phyloP scores from a whole-genome alignment of 768 basidiomycete species.

The Tylopilus subfusipes region DNA sequence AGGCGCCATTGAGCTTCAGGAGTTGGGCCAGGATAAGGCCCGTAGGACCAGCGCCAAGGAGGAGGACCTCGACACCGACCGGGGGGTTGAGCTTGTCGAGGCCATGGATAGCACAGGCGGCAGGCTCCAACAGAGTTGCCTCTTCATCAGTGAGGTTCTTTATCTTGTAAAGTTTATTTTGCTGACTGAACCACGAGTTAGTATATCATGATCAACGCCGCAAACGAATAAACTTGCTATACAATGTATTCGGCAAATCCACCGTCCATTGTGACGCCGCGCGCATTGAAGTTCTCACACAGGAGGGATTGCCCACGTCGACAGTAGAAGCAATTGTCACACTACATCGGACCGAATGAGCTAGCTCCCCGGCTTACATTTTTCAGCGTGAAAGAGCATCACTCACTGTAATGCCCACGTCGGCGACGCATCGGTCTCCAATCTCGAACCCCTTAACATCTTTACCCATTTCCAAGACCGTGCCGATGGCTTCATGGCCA shows the following conservation, averaged over 20 bases:
- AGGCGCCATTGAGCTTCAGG: constrained; percentile 82
- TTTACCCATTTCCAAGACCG: constrained; percentile 70
- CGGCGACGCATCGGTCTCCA: constrained; percentile 84
- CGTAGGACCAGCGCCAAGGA: constrained; percentile 89
- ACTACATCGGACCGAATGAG: constrained; percentile 40
- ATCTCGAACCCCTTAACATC: constrained; percentile 71
- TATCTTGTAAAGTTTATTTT: constrained; percentile 83
- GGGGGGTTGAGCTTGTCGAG: constrained; percentile 82
- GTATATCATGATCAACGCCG: neutral
- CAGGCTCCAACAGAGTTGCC: constrained; percentile 84
- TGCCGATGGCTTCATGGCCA: constrained; percentile 73
- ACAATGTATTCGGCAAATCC: constrained; percentile 89
- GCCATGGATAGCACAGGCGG: constrained; percentile 88
- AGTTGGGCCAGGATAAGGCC: constrained; percentile 89
- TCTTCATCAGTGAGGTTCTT: constrained; percentile 86
- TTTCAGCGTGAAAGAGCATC: neutral
- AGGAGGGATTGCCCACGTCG: constrained; percentile 76
- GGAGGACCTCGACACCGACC: constrained; percentile 79
- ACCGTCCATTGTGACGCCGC: constrained; percentile 77
- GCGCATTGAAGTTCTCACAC: constrained; percentile 81
- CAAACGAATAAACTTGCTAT: constrained; percentile 49
- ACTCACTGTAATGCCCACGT: constrained; percentile 68
- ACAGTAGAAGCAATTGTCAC: constrained; percentile 84
- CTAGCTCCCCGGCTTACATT: neutral
- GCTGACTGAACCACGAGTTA: constrained; percentile 38